These are phyloP conservation scores for Buddleja alternifolia DNA, from an alignment of 257 asterid genomes.

Conservation along the genomic window DNA sequence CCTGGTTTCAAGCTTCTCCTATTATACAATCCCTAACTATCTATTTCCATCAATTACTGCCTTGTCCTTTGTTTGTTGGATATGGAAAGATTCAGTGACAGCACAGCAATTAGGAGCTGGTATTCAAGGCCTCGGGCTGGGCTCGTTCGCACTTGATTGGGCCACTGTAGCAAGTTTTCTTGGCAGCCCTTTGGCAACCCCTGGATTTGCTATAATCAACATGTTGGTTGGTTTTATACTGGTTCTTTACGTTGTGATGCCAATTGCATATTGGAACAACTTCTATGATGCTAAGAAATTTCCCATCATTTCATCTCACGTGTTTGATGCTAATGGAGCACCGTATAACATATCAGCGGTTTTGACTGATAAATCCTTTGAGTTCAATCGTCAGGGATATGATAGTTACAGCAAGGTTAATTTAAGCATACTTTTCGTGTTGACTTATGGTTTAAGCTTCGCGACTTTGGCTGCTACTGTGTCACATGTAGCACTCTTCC, in stretches of 20 bases:
- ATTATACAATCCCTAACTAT: conserved; percentile 64
- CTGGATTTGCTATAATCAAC: conserved; percentile 69
- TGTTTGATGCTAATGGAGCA: conserved; percentile 57
- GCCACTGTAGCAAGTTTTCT: conserved; percentile 60
- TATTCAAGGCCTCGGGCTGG: conserved; percentile 56
- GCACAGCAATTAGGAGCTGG: conserved; percentile 70
- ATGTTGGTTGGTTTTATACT: conserved; percentile 58
- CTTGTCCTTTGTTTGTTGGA: conserved; percentile 67
- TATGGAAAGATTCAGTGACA: conserved; percentile 63
- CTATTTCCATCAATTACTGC: conserved; percentile 66
- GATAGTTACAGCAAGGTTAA: conserved; percentile 58
- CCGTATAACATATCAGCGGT: conserved; percentile 51
- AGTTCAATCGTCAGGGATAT: conserved; percentile 50
- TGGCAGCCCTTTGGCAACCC: conserved; percentile 75
- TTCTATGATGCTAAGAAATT: conserved; percentile 49
- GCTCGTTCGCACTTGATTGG: conserved; percentile 71
- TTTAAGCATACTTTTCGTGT: conserved; percentile 56
- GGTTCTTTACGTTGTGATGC: conserved; percentile 44
- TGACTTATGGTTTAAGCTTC: conserved; percentile 59
- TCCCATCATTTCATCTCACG: conserved; percentile 61
- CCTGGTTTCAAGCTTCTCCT: conserved; percentile 61
- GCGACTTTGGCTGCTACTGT: conserved; percentile 63
- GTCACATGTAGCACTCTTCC: conserved; percentile 66
- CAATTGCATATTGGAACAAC: conserved; percentile 64
- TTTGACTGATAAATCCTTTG: conserved; percentile 42